Conservation (phyloP, 805 yeast species). For the Millerozyma miso region DNA sequence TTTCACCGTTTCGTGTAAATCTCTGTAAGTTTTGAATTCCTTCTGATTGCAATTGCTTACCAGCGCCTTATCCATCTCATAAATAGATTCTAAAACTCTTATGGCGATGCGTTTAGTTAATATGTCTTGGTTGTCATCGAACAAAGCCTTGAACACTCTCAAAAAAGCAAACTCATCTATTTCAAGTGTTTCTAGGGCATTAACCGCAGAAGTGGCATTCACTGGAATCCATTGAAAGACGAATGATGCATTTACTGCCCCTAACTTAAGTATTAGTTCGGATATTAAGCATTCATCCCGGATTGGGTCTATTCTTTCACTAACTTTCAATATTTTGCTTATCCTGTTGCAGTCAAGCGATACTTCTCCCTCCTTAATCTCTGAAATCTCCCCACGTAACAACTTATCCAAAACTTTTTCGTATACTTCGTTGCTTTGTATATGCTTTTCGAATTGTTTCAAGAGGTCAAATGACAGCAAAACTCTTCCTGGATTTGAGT, state of each 20-base stretch:
- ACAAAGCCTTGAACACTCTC: slow-evolving; percentile 10
- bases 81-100: slow-evolving; percentile 4
- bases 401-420: slow-evolving; percentile 30
- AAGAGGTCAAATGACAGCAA: slow-evolving; percentile 46
- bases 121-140: slow-evolving; percentile 9
- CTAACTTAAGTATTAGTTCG: slow-evolving; percentile 6
- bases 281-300: background rate
- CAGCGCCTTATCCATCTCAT: background rate
- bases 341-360: slow-evolving; percentile 9
- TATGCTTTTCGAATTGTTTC: slow-evolving; percentile 17
- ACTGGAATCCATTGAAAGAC: background rate
- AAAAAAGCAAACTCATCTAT: slow-evolving; percentile 6
- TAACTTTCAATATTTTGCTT: slow-evolving; percentile 10
- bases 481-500: slow-evolving; percentile 51
- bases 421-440: slow-evolving; percentile 19
- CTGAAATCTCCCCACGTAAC: slow-evolving; percentile 34
- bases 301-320: slow-evolving; percentile 5
- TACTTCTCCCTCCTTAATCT: slow-evolving; percentile 25
- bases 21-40: background rate
- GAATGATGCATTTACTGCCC: slow-evolving; percentile 3
- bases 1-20: background rate
- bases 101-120: slow-evolving; percentile 8
- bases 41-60: background rate
- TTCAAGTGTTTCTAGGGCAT: background rate
- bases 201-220: background rate